Percentiles rank a stretch among this genome's conserved stretches.
Conservation (phyloP, 1,284 basidiomycete species). For the Stygiomarasmius scandens region DNA sequence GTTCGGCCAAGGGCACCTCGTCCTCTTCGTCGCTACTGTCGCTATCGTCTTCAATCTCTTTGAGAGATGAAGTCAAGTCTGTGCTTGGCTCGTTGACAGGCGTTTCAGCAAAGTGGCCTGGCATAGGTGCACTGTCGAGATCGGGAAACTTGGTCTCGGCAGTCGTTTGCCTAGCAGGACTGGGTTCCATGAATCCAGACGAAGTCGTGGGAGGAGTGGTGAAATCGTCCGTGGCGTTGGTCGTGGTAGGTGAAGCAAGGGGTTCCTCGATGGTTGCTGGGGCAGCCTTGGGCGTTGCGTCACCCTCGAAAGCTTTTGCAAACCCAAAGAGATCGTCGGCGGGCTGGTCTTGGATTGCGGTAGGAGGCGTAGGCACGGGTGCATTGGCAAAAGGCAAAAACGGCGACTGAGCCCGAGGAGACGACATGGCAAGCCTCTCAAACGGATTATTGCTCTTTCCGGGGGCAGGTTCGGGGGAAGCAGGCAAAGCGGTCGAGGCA, state of each 20-base stretch:
- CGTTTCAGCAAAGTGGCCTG: slow-evolving; percentile 19
- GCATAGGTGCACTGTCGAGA: slow-evolving; percentile 36
- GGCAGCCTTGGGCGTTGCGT: slow-evolving; percentile 21
- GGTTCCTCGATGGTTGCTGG: slow-evolving; percentile 1
- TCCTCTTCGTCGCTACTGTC: slow-evolving; percentile 55
- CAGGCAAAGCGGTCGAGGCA: slow-evolving; percentile 21
- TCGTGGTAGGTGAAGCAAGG: slow-evolving; percentile 31
- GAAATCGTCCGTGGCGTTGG: slow-evolving; percentile 59
- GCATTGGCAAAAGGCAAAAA: slow-evolving; percentile 55
- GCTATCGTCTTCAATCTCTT: slow-evolving; percentile 73
- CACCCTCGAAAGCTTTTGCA: slow-evolving; percentile 41
- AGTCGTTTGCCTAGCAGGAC: slow-evolving; percentile 26
- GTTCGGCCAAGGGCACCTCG: slow-evolving; percentile 45
- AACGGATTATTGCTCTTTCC: slow-evolving; percentile 93
- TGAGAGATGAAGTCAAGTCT: slow-evolving; percentile 55
- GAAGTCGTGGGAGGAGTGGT: slow-evolving; percentile 60
- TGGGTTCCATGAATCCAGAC: slow-evolving; percentile 16
- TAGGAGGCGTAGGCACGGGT: slow-evolving; percentile 25
- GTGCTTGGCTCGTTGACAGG: slow-evolving; percentile 39
- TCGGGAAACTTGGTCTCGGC: slow-evolving; percentile 48
- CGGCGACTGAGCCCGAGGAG: slow-evolving; percentile 54
- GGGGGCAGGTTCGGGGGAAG: slow-evolving; percentile 52
- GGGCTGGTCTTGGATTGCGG: slow-evolving; percentile 8
- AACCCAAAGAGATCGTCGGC: slow-evolving; percentile 63
- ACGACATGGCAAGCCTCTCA: slow-evolving; percentile 66